Evolutionary conservation across 2,329 filamentous ascomycete genomes (phyloP), one percentile per base, ranked within the genome.

Genomic region (Epichloe amarillans): DNA sequence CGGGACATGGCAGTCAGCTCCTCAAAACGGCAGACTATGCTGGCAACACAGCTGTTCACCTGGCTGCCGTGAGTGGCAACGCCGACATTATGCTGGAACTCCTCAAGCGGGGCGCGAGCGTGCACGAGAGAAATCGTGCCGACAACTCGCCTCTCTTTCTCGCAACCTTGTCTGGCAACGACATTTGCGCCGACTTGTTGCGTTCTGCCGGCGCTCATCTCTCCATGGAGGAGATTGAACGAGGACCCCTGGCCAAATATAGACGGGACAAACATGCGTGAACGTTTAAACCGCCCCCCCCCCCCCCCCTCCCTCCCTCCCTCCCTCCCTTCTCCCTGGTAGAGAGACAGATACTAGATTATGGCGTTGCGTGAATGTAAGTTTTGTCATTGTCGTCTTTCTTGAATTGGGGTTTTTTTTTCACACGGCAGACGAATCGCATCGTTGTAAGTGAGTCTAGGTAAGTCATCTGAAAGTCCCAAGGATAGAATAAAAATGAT

Each of bases 11-110:
- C 54, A 70, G 61, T 36, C 79, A 77, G 67, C 72, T 93, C 19
- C 73, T 93, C 43, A 86, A 86, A 61, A 82, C 83, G 55, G 77
- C 79, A 33, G 87, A 93, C 67, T 91, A 91, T 63, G 85, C 84
- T 19, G 86, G 87, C 45, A 93, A 91, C 67, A 91, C 87, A 26
- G 74, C 73, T 4, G 66, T 79, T 38, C 78, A 81, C 59, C 71
- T 81, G 2, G 78, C 77, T 1, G 75, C 77, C 33, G 72, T 80
- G 5, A 71, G 73, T 1, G 72, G 77, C 17, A 71, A 75, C 52
- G 66, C 69, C 1, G 70, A 71, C n/a, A 73, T 85, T 33, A 66
- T 84, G 58, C 68, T 73, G 23, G 76, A 80, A 59, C 66, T 86
- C 45, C 70, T 86, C 12, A 69, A 69, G 41, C 70, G 74, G 19